phyloP scores from a whole-genome alignment of 768 basidiomycete genomes.

The Leccinum fibrillosum region DNA sequence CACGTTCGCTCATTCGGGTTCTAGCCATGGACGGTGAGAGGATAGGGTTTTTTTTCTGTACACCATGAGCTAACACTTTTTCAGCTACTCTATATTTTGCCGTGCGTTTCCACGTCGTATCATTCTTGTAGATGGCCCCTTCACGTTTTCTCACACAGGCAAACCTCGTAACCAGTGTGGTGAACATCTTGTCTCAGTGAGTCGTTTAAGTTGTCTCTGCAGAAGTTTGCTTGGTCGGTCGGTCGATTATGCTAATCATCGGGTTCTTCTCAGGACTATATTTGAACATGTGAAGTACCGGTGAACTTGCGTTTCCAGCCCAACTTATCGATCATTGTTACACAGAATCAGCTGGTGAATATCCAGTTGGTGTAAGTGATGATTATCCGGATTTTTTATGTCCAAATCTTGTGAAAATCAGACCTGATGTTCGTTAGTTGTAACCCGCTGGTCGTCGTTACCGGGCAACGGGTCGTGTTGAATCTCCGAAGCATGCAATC shows the following conservation, averaged over 20 bases:
- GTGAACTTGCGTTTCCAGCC: not conserved
- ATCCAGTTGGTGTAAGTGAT: conserved; percentile 1
- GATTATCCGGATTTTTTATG: not conserved
- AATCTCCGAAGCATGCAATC: conserved; percentile 10
- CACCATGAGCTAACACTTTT: not conserved
- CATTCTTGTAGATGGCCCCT: not conserved
- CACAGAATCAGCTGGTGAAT: conserved; percentile 1
- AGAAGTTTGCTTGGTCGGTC: not conserved
- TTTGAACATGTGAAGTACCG: not conserved
- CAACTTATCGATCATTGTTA: not conserved
- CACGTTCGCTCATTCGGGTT: not conserved
- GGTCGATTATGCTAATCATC: not conserved
- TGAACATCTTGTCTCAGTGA: conserved; percentile 3
- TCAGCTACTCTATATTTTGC: not conserved
- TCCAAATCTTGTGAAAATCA: not conserved
- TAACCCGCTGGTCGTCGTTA: conserved; percentile 9
- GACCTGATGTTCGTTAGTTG: not conserved
- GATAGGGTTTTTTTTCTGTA: not conserved
- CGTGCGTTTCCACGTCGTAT: not conserved
- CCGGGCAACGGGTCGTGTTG: conserved; percentile 17
- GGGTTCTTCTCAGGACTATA: not conserved
- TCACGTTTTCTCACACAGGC: not conserved
- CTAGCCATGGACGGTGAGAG: conserved; percentile 11
- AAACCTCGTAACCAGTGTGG: not conserved
- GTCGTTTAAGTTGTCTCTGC: not conserved